Evolutionary conservation across 768 basidiomycete species (phyloP).

Genomic region (Agrocybe chaxingu): DNA sequence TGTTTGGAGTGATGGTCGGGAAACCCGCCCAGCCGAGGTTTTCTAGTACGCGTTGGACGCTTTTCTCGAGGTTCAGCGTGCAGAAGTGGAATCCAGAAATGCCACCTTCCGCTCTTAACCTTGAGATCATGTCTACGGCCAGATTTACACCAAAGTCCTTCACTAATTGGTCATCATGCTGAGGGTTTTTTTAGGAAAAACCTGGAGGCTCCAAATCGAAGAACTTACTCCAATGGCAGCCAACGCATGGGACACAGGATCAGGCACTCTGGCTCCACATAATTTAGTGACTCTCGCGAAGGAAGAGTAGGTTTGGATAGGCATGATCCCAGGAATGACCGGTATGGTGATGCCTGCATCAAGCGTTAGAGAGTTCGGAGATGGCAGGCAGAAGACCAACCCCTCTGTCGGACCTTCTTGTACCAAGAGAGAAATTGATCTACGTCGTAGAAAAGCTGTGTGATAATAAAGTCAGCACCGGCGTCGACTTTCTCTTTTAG

Average conservation of each 20-base stretch:
- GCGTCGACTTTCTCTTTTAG: constrained; percentile 89
- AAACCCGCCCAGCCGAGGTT: constrained; percentile 66
- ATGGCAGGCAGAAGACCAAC: constrained; percentile 35
- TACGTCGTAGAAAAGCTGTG: constrained; percentile 97
- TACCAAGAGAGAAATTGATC: constrained; percentile 83
- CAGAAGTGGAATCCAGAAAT: constrained; percentile 88
- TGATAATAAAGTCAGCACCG: constrained; percentile 94
- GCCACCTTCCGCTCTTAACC: constrained; percentile 49
- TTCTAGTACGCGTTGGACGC: constrained; percentile 83
- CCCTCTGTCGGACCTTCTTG: constrained; percentile 63
- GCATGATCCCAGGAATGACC: constrained; percentile 95
- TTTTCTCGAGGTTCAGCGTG: constrained; percentile 96
- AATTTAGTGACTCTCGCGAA: constrained; percentile 90
- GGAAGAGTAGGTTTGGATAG: constrained; percentile 93
- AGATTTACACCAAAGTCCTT: constrained; percentile 93
- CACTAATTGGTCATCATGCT: constrained; percentile 92
- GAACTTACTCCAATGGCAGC: constrained; percentile 70
- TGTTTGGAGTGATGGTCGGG: constrained; percentile 46
- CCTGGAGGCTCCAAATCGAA: background rate
- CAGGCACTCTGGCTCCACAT: constrained; percentile 77
- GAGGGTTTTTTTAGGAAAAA: background rate
- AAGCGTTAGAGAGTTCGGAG: background rate
- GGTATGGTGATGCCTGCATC: constrained; percentile 82
- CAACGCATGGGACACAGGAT: constrained; percentile 58
- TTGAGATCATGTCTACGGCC: constrained; percentile 75